Evolutionary conservation across 805 yeast genomes (phyloP), one percentile per base, ranked within the genome.

Genomic region (Saccharomycopsis sp.): DNA sequence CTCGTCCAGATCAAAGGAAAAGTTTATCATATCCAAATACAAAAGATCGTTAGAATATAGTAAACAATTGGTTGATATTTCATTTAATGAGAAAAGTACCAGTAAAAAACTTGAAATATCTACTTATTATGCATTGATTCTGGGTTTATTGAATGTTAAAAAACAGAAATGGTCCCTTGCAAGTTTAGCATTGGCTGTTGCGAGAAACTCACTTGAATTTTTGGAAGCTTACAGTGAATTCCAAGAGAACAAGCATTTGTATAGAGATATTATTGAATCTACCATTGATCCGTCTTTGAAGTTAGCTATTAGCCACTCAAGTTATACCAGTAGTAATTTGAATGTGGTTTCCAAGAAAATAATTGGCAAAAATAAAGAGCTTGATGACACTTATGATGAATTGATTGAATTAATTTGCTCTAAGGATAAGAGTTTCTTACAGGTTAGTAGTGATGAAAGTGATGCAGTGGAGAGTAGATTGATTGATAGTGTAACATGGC

Each of bases 221-320:
- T 65, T 84, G 52, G 66, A 69, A 37, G 59, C 59, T 8, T 45
- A 56, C 6, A 63, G 60, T 19, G 48, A 47, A 3, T 50, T 50
- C 28, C 34, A 31, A 17, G 42, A 39, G 8, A 41, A 43, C 26
- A 45, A 57, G 49, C 54, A 56, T 26, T 59, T 78, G 20, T 71
- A 75, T 52, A 62, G 66, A 39, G 89, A 81, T 50, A 60, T 81
- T 38, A 60, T 79, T 27, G 79, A 77, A 40, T 67, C 75, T 6
- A 51, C 68, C 11, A 72, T 86, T 17, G 93, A 84, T 55, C 86
- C 89, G 11, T 70, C 83, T 3, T 70, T 85, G 53, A 71, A 68
- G 37, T 64, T 77, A 45, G 74, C 83, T 2, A 59, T 70, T 21
- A 65, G 70, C 38, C 77, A 79, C 20, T 36, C 41, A 3, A 31